Percentiles rank a stretch among this genome's conserved stretches.
phyloP scores from a whole-genome alignment of 257 asterid species.

The Scutellaria barbata region DNA sequence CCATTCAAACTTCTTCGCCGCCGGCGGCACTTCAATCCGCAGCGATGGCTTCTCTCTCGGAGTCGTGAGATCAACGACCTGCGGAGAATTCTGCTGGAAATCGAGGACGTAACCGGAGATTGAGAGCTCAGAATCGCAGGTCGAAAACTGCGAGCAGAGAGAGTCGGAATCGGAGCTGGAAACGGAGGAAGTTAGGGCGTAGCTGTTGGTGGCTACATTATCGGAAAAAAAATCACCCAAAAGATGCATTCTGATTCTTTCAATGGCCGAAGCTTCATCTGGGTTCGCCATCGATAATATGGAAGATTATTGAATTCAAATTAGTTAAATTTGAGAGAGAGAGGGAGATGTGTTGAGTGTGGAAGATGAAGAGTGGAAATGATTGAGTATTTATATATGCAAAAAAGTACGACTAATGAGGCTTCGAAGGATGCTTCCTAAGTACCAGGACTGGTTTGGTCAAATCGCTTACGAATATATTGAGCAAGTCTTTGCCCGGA shows the following conservation, averaged over 20 bases:
- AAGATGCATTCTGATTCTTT: constrained; percentile 49
- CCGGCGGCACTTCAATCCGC: constrained; percentile 22
- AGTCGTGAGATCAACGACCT: constrained; percentile 16
- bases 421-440: constrained; percentile 11
- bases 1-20: constrained; percentile 33
- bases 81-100: constrained; percentile 10
- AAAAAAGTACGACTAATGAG: background rate
- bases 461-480: constrained; percentile 21
- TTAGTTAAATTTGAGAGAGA: background rate
- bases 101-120: constrained; percentile 25
- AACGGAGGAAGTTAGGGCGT: constrained; percentile 14
- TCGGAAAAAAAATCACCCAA: constrained; percentile 42
- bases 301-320: background rate
- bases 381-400: background rate
- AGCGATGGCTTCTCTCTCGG: constrained; percentile 33
- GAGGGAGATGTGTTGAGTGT: background rate
- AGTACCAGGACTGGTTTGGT: background rate
- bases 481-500: constrained; percentile 28
- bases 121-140: constrained; percentile 16
- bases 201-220: constrained; percentile 1
- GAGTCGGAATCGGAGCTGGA: constrained; percentile 29
- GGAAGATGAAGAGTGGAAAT: constrained; percentile 16
- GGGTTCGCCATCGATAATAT: constrained; percentile 30
- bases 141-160: background rate
- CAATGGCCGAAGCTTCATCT: constrained; percentile 42